phyloP scores from a whole-genome alignment of 192 early-diverging fungal genomes.

The Linnemannia elongata region DNA sequence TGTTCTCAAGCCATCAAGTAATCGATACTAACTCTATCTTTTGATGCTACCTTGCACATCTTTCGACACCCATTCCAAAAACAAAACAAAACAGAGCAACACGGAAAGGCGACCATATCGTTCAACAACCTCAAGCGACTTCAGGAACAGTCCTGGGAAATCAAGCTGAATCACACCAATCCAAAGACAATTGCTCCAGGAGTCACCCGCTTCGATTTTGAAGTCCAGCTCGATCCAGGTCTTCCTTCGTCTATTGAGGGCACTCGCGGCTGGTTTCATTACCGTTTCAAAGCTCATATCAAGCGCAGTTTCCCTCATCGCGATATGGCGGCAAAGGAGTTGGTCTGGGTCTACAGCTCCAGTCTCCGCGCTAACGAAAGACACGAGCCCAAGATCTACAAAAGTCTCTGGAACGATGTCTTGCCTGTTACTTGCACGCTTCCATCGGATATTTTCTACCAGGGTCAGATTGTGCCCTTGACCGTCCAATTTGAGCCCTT shows the following conservation, averaged over 20 bases:
- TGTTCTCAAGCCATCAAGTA: neutral
- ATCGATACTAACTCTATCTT: neutral
- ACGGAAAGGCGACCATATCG: slow-evolving; percentile 17
- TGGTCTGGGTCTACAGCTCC: slow-evolving; percentile 46
- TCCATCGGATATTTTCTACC: slow-evolving; percentile 43
- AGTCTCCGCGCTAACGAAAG: slow-evolving; percentile 1
- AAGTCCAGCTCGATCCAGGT: slow-evolving; percentile 23
- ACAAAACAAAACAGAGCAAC: slow-evolving; percentile 11
- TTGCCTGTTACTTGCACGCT: slow-evolving; percentile 28
- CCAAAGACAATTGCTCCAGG: slow-evolving; percentile 42
- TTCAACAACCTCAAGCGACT: slow-evolving; percentile 13
- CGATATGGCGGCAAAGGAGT: slow-evolving; percentile 41
- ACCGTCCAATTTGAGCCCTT: slow-evolving; percentile 34
- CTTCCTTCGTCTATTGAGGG: slow-evolving; percentile 35
- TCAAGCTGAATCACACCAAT: slow-evolving; percentile 28
- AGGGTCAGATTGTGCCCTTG: slow-evolving; percentile 33
- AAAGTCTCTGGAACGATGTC: slow-evolving; percentile 29
- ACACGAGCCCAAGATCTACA: slow-evolving; percentile 35
- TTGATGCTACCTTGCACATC: neutral
- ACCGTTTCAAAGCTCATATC: slow-evolving; percentile 44
- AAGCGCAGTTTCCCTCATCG: slow-evolving; percentile 39
- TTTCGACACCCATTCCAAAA: neutral
- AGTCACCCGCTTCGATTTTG: slow-evolving; percentile 42
- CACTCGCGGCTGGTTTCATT: slow-evolving; percentile 43
- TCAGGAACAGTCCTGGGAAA: slow-evolving; percentile 40